phyloP scores from a whole-genome alignment of 2,329 filamentous ascomycete species.

The Cercospora beticola region DNA sequence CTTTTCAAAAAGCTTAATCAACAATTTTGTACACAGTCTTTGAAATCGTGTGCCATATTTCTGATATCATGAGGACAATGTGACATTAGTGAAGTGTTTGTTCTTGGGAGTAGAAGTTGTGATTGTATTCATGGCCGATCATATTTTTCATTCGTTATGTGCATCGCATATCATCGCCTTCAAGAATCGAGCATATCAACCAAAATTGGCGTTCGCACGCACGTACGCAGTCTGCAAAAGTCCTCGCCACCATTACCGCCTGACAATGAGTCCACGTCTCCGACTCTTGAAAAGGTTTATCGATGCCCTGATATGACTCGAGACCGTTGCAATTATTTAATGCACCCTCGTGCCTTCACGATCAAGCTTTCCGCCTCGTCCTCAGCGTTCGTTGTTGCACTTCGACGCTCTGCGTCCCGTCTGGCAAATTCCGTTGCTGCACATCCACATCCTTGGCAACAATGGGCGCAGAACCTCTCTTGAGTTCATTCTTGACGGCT shows the following conservation, averaged over 20 bases:
- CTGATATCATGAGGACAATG: neutral
- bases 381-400: conserved; percentile 24
- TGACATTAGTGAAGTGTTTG: neutral
- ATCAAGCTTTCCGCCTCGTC: conserved; percentile 28
- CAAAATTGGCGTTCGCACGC: neutral
- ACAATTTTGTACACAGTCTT: neutral
- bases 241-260: neutral
- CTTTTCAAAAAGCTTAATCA: neutral
- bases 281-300: neutral
- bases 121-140: neutral
- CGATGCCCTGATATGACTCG: neutral
- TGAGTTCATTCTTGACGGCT: neutral
- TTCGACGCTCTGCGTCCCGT: conserved; percentile 26
- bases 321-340: neutral
- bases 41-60: neutral
- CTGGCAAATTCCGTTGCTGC: conserved; percentile 16
- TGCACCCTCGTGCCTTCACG: neutral
- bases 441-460: conserved; percentile 24
- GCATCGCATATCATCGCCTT: neutral
- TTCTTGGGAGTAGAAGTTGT: neutral
- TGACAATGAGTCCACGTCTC: neutral
- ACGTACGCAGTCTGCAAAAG: neutral
- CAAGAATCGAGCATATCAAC: neutral
- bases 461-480: conserved; percentile 13
- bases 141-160: neutral